Conservation (phyloP, 768 basidiomycete species). For the Chiua virens region DNA sequence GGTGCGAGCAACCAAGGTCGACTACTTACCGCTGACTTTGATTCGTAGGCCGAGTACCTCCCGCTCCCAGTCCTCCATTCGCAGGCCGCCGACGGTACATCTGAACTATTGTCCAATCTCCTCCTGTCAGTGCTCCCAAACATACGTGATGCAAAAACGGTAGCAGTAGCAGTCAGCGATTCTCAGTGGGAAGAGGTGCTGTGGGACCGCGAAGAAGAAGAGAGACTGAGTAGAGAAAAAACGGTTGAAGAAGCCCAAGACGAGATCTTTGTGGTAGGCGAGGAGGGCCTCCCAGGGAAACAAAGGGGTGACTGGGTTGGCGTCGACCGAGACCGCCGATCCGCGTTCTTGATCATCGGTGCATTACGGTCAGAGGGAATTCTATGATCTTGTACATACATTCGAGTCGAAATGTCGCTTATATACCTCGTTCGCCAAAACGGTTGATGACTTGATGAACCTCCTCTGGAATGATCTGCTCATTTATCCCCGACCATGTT, state of each 20-base stretch:
- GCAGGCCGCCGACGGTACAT: conserved; percentile 63
- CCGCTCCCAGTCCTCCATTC: conserved; percentile 70
- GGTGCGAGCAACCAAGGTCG: conserved; percentile 7
- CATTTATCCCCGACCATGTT: conserved; percentile 22
- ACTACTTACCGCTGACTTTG: background rate
- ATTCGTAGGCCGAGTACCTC: conserved; percentile 74
- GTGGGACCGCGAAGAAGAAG: conserved; percentile 71
- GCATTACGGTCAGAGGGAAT: conserved; percentile 73
- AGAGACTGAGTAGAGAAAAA: conserved; percentile 29
- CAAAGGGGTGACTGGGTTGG: conserved; percentile 73
- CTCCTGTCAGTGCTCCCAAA: conserved; percentile 75
- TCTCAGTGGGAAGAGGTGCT: conserved; percentile 80
- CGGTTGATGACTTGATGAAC: background rate
- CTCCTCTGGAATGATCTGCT: background rate
- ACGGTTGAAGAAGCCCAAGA: conserved; percentile 34
- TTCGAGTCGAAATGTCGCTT: background rate
- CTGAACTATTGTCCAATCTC: conserved; percentile 72
- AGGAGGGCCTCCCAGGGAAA: conserved; percentile 49
- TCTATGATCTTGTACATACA: conserved; percentile 36
- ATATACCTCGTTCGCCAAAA: background rate
- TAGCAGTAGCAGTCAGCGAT: conserved; percentile 76
- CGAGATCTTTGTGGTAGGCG: conserved; percentile 62
- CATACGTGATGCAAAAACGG: conserved; percentile 68
- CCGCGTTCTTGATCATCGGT: conserved; percentile 78
- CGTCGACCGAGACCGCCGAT: conserved; percentile 74